A percentile compares a stretch with the other conserved stretches of the same genome.
phyloP scores from a whole-genome alignment of 2,329 filamentous ascomycete genomes.

The Beauveria sp. region DNA sequence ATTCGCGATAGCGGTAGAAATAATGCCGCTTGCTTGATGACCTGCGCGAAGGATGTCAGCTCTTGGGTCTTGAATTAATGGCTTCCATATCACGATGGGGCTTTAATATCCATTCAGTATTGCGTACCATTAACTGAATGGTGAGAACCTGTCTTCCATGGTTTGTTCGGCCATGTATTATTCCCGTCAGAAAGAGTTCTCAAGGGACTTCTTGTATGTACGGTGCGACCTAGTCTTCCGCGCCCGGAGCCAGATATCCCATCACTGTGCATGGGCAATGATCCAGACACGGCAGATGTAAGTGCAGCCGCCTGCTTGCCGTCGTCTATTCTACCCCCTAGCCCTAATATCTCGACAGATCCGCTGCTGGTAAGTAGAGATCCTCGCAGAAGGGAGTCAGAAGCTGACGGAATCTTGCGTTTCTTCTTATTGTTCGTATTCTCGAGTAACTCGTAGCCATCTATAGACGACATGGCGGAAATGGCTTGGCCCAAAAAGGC shows the following conservation, averaged over 20 bases:
- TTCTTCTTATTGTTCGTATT: constrained; percentile 99
- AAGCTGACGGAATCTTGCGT: constrained; percentile 88
- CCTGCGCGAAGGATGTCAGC: constrained; percentile 13
- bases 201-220: constrained; percentile 55
- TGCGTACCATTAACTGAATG: neutral
- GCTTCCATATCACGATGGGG: neutral
- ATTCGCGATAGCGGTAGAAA: constrained; percentile 85
- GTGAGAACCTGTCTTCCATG: constrained; percentile 31
- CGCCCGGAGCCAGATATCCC: constrained; percentile 80
- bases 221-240: constrained; percentile 68
- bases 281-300: constrained; percentile 33
- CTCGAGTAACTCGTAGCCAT: constrained; percentile 95
- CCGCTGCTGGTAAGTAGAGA: constrained; percentile 17
- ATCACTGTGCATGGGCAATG: constrained; percentile 39
- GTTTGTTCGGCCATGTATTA: constrained; percentile 46
- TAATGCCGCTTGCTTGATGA: constrained; percentile 63
- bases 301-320: constrained; percentile 17
- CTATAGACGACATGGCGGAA: constrained; percentile 63
- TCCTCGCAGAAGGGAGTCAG: constrained; percentile 47
- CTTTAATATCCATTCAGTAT: no score
- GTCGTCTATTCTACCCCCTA: constrained; percentile 17
- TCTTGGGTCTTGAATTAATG: neutral
- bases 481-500: constrained; percentile 26
- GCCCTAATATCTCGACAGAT: neutral
- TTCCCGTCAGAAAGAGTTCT: constrained; percentile 52